Conservation (phyloP, 2,329 filamentous ascomycete genomes). For the Cyphellophora attinorum region DNA sequence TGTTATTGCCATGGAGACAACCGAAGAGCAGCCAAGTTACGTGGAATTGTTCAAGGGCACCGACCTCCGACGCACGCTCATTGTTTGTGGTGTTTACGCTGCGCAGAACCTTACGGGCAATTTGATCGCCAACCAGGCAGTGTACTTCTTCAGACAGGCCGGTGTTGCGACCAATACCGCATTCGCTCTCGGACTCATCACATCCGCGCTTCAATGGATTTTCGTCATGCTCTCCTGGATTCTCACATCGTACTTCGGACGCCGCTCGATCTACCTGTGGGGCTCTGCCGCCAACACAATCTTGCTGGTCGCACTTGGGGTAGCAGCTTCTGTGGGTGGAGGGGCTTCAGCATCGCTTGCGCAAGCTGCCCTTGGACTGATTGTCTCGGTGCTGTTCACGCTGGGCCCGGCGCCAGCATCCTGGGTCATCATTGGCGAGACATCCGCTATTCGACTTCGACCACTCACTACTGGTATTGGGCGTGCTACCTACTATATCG, state of each 20-base stretch:
- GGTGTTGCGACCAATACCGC: conserved; percentile 18
- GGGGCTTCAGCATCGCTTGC: conserved; percentile 22
- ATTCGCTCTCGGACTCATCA: conserved; percentile 24
- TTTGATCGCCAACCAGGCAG: conserved; percentile 52
- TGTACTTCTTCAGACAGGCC: conserved; percentile 45
- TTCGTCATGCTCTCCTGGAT: conserved; percentile 36
- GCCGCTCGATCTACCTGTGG: conserved; percentile 19
- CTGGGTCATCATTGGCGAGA: conserved; percentile 44
- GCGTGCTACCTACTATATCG: conserved; percentile 41
- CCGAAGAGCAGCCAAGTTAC: conserved; percentile 17
- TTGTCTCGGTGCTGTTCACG: conserved; percentile 48
- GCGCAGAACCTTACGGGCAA: conserved; percentile 46
- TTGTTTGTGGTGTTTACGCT: conserved; percentile 22
- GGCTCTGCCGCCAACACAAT: conserved; percentile 48
- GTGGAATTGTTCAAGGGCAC: conserved; percentile 23
- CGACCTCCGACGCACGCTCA: conserved; percentile 21
- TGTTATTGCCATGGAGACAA: conserved; percentile 22
- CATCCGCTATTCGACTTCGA: conserved; percentile 44
- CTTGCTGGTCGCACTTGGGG: conserved; percentile 22
- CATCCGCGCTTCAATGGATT: conserved; percentile 24
- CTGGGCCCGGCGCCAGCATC: conserved; percentile 45
- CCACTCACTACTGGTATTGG: conserved; percentile 46
- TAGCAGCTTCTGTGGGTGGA: conserved; percentile 21
- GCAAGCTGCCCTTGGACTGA: conserved; percentile 26
- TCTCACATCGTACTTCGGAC: conserved; percentile 22